phyloP scores from a whole-genome alignment of 164 flowering plant genomes.

The Nelumbo lutea region DNA sequence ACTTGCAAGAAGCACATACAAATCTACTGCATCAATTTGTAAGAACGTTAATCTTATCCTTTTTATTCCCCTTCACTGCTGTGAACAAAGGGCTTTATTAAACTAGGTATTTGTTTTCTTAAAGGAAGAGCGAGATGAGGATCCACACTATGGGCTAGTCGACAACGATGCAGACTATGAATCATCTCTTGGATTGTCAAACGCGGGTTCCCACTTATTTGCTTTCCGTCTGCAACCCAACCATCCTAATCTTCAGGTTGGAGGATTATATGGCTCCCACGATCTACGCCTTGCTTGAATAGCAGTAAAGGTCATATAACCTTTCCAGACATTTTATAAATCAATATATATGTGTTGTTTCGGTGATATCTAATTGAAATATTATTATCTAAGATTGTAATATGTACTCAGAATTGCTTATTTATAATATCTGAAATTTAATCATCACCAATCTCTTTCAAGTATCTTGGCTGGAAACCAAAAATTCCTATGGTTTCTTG shows the following conservation, averaged over 20 bases:
- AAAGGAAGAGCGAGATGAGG: conserved; percentile 32
- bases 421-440: no score
- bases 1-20: conserved; percentile 24
- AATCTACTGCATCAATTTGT: conserved; percentile 33
- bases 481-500: no score
- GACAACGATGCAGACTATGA: conserved; percentile 33
- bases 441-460: no score
- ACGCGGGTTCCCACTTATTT: conserved; percentile 32
- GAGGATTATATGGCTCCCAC: conserved; percentile 20
- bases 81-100: neutral
- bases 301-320: neutral
- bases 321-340: neutral
- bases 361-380: neutral
- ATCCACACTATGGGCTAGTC: conserved; percentile 25
- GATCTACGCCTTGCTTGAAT: conserved; percentile 44
- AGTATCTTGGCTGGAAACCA: no score
- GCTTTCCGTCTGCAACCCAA: conserved; percentile 30
- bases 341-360: neutral
- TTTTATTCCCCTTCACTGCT: no score
- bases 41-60: conserved; percentile 11
- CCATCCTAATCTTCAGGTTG: conserved; percentile 30
- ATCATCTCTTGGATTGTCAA: conserved; percentile 24
- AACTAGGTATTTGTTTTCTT: neutral
- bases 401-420: no score
- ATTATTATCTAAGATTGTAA: no score